These are phyloP conservation scores for Epichloe amarillans DNA, from an alignment of 2,329 filamentous ascomycete species.

Conservation along the genomic window DNA sequence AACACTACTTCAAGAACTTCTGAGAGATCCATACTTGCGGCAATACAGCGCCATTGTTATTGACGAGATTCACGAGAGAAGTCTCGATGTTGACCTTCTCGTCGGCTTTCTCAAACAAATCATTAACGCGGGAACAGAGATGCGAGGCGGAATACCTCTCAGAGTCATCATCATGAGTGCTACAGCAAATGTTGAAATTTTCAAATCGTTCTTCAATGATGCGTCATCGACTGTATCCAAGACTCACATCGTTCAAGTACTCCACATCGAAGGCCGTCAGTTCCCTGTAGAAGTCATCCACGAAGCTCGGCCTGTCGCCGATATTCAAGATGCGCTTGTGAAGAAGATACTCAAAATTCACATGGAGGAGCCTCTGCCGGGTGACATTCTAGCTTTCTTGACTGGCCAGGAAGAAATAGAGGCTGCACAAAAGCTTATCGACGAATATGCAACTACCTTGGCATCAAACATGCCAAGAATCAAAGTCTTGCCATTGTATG, in stretches of 20 bases:
- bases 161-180: slow-evolving; percentile 97
- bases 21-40: slow-evolving; percentile 68
- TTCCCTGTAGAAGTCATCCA: slow-evolving; percentile 73
- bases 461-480: slow-evolving; percentile 62
- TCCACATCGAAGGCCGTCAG: slow-evolving; percentile 71
- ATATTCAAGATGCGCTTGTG: slow-evolving; percentile 70
- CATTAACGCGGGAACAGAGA: slow-evolving; percentile 45
- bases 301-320: slow-evolving; percentile 57
- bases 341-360: slow-evolving; percentile 80
- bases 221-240: slow-evolving; percentile 6
- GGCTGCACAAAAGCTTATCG: slow-evolving; percentile 62
- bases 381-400: slow-evolving; percentile 85
- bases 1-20: slow-evolving; percentile 86
- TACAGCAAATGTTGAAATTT: slow-evolving; percentile 73
- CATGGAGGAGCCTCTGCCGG: slow-evolving; percentile 75
- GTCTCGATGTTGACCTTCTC: slow-evolving; percentile 84
- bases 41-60: slow-evolving; percentile 86
- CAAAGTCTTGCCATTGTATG: slow-evolving; percentile 69
- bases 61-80: slow-evolving; percentile 94
- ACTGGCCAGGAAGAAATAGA: slow-evolving; percentile 92
- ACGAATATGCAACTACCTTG: slow-evolving; percentile 63
- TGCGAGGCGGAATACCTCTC: slow-evolving; percentile 58
- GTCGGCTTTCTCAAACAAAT: slow-evolving; percentile 79
- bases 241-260: slow-evolving; percentile 25
- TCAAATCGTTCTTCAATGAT: slow-evolving; percentile 59